These are phyloP conservation scores for Trametes sp. DNA, from an alignment of 1,284 basidiomycete genomes.

Conservation along the genomic window DNA sequence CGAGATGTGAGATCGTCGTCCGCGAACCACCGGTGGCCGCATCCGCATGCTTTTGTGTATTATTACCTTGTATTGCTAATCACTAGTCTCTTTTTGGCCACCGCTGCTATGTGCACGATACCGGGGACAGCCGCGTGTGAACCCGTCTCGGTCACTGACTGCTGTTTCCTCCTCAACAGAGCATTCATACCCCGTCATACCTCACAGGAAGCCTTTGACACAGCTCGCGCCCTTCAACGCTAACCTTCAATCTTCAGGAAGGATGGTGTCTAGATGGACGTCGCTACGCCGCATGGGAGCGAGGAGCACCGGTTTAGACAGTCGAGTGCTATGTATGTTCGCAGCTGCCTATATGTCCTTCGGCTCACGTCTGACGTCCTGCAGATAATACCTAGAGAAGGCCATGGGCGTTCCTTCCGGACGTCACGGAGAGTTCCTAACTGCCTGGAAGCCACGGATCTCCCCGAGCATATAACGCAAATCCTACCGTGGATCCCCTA, in stretches of 20 bases:
- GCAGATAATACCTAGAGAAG: background rate
- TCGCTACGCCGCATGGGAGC: background rate
- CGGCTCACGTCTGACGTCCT: background rate
- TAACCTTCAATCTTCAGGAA: background rate
- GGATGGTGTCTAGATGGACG: background rate
- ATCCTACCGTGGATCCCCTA: background rate
- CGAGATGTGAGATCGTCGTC: constrained; percentile 16
- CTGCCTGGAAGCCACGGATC: background rate
- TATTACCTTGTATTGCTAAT: constrained; percentile 12
- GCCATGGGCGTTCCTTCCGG: background rate
- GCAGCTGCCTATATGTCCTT: background rate
- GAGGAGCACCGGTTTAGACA: background rate
- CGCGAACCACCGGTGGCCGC: background rate
- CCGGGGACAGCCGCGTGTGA: background rate
- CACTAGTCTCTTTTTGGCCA: background rate
- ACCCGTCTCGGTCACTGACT: background rate
- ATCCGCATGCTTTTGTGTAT: background rate
- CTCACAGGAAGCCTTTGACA: no score
- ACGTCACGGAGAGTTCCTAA: background rate
- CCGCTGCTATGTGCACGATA: background rate
- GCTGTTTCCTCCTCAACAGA: background rate
- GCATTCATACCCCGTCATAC: background rate
- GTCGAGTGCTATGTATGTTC: background rate
- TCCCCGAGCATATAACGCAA: background rate
- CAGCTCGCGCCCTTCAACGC: background rate